Evolutionary conservation across 139 green algal genomes (phyloP).

Genomic region (Coelastrella sp.): DNA sequence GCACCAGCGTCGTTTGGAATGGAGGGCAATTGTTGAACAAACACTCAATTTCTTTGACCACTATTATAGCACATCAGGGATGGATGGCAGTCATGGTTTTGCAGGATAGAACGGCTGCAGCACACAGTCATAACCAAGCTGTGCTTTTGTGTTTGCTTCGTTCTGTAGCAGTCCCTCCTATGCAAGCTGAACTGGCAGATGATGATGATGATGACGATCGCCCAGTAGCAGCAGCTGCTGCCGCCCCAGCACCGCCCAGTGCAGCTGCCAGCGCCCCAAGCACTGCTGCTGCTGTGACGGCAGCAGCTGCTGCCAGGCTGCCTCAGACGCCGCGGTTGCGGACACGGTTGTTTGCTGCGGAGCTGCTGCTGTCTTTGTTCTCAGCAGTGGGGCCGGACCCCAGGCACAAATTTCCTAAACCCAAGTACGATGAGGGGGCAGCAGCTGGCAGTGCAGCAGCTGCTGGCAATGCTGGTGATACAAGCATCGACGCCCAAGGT

Average conservation of each 20-base stretch:
- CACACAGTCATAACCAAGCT: no score
- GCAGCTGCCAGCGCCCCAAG: neutral
- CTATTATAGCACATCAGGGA: no score
- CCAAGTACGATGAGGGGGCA: constrained; percentile 49
- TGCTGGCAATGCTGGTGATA: neutral
- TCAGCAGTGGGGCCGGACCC: constrained; percentile 59
- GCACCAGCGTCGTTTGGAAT: no score
- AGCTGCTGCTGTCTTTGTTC: constrained; percentile 77
- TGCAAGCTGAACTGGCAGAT: constrained; percentile 39
- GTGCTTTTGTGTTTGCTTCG: neutral
- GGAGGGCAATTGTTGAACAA: no score
- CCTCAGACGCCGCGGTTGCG: constrained; percentile 72
- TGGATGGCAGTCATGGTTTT: no score
- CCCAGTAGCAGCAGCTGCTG: neutral
- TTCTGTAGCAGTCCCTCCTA: constrained; percentile 29
- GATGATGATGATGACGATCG: constrained; percentile 56
- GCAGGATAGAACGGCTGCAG: no score
- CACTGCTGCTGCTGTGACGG: constrained; percentile 16
- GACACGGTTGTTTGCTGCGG: constrained; percentile 86
- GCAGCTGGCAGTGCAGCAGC: neutral
- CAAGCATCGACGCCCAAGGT: neutral
- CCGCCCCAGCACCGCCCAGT: neutral
- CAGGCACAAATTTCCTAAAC: constrained; percentile 61
- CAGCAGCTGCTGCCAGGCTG: constrained; percentile 4
- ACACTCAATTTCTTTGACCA: no score